Conservation (phyloP, 768 basidiomycete species). For the Rhodosporidiobolus odoratus region DNA sequence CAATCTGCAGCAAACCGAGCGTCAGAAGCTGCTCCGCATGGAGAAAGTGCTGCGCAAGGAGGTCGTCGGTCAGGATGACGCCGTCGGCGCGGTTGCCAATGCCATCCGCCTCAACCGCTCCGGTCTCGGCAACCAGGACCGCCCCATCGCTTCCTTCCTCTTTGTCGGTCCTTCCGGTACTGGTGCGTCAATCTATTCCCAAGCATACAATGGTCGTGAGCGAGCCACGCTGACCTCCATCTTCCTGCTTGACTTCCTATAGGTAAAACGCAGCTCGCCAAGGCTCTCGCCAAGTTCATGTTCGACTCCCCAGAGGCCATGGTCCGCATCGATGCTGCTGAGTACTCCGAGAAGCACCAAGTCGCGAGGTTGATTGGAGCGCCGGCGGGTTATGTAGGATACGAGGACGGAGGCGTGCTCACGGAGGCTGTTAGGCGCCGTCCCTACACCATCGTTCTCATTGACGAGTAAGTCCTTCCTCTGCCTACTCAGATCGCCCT, state of each 20-base stretch:
- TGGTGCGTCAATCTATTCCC: constrained; percentile 50
- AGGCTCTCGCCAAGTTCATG: constrained; percentile 78
- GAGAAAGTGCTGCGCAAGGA: constrained; percentile 67
- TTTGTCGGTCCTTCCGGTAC: constrained; percentile 86
- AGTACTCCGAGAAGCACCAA: constrained; percentile 87
- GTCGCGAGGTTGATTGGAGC: constrained; percentile 86
- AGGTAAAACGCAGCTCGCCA: constrained; percentile 78
- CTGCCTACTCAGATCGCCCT: too few species aligned
- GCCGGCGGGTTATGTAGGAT: constrained; percentile 86
- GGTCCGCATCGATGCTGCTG: constrained; percentile 77
- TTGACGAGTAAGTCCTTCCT: constrained; percentile 19
- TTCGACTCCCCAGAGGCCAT: constrained; percentile 92
- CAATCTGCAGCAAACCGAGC: constrained; percentile 48
- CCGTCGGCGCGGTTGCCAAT: constrained; percentile 76
- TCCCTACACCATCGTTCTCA: constrained; percentile 30
- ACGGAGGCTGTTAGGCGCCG: constrained; percentile 39
- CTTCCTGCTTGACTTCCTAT: constrained; percentile 58
- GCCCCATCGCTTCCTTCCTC: constrained; percentile 87
- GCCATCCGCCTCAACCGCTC: constrained; percentile 89
- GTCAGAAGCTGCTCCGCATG: constrained; percentile 80
- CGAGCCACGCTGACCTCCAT: constrained; percentile 41
- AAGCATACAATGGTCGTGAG: too few species aligned
- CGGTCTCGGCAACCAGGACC: constrained; percentile 77
- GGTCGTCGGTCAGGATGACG: constrained; percentile 86
- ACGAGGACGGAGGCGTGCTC: constrained; percentile 68